These are phyloP conservation scores for Kluyveromyces nonfermentans DNA, from an alignment of 805 yeast genomes.

Conservation along the genomic window DNA sequence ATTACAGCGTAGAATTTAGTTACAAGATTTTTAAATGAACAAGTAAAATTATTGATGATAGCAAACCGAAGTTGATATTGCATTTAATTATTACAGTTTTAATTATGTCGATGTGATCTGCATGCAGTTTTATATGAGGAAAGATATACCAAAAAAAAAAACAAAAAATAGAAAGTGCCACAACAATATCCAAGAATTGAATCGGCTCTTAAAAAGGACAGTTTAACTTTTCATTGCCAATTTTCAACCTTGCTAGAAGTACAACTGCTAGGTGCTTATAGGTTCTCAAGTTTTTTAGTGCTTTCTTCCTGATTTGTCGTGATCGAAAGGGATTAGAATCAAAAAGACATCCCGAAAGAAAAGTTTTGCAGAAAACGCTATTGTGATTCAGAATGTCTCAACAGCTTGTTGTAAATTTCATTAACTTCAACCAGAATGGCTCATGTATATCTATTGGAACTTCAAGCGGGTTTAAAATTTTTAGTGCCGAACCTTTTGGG, in stretches of 20 bases:
- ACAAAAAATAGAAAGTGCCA: neutral
- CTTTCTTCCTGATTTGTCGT: neutral
- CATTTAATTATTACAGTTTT: neutral
- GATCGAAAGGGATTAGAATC: neutral
- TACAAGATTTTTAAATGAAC: too few relatives aligned
- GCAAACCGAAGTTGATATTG: too few relatives aligned
- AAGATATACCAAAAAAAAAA: neutral
- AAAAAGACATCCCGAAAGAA: neutral
- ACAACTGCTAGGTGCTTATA: neutral
- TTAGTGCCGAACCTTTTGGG: slow-evolving; percentile 61
- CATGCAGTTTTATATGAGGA: neutral
- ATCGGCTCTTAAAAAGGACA: neutral
- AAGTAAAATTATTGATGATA: too few relatives aligned
- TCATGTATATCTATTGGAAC: slow-evolving; percentile 65
- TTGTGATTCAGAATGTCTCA: neutral
- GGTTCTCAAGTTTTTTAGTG: neutral
- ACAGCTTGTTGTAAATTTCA: slow-evolving; percentile 31
- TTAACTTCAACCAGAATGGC: slow-evolving; percentile 69
- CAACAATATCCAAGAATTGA: neutral
- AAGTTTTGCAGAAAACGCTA: neutral
- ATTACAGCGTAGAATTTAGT: too few relatives aligned
- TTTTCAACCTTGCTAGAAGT: neutral
- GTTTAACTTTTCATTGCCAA: neutral
- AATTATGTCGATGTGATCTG: neutral
- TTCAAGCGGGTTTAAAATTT: slow-evolving; percentile 52